Conservation (phyloP, 129 eudicot genomes). For the Erigeron canadensis region DNA sequence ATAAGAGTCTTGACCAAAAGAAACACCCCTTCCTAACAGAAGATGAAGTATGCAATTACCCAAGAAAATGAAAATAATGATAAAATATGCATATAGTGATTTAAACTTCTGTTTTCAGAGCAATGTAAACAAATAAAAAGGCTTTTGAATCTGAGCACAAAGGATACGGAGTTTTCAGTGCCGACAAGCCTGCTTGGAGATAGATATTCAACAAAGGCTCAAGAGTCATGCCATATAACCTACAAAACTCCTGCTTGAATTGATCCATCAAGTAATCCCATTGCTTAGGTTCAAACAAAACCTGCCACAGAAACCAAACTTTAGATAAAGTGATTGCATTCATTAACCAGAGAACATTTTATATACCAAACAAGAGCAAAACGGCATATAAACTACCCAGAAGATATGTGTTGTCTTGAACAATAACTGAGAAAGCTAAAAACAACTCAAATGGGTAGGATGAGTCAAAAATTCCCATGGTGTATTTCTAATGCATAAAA, state of each 20-base stretch:
- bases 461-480: too few relatives aligned
- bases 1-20: neutral
- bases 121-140: neutral
- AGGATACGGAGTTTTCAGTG: conserved; percentile 99
- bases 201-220: conserved; percentile 95
- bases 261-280: conserved; percentile 94
- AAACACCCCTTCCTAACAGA: neutral
- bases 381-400: neutral
- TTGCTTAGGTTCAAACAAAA: conserved; percentile 86
- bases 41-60: neutral
- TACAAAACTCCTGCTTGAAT: conserved; percentile 97
- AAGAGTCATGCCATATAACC: conserved; percentile 93
- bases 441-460: too few relatives aligned
- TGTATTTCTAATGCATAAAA: too few relatives aligned
- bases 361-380: neutral
- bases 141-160: neutral
- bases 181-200: conserved; percentile 97
- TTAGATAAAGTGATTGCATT: neutral
- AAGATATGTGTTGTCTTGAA: neutral
- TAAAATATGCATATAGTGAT: neutral
- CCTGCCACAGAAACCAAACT: conserved; percentile 44
- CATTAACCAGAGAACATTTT: conserved; percentile 3
- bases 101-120: neutral
- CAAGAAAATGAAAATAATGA: neutral
- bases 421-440: too few relatives aligned